Evolutionary conservation across 2,329 filamentous ascomycete species (phyloP).

Genomic region (Elsinoe perseae): DNA sequence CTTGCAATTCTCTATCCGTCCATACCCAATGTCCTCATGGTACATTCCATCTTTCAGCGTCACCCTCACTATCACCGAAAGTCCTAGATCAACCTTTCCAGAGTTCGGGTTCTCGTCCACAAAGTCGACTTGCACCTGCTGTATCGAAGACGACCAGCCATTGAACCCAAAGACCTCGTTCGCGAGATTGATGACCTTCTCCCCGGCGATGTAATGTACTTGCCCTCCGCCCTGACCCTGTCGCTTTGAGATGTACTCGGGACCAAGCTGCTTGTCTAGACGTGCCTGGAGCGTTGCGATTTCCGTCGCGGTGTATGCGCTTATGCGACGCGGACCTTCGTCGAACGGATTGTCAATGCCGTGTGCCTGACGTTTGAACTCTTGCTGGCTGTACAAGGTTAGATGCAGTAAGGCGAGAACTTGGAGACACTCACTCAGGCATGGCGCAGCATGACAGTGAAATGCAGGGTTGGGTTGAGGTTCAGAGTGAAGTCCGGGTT

Average conservation of each 20-base stretch:
- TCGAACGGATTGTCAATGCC: slow-evolving; percentile 68
- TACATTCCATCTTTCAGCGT: slow-evolving; percentile 90
- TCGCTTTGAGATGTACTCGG: slow-evolving; percentile 87
- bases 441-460: slow-evolving; percentile 18
- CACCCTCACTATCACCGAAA: slow-evolving; percentile 85
- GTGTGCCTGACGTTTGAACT: slow-evolving; percentile 32
- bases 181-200: slow-evolving; percentile 91
- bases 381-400: slow-evolving; percentile 16
- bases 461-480: background rate
- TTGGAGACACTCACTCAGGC: slow-evolving; percentile 20
- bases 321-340: slow-evolving; percentile 59
- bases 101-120: slow-evolving; percentile 37
- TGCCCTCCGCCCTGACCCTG: slow-evolving; percentile 74
- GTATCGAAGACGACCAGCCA: slow-evolving; percentile 93
- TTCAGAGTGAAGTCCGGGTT: no score
- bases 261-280: slow-evolving; percentile 86
- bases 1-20: slow-evolving; percentile 91
- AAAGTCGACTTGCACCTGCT: slow-evolving; percentile 91
- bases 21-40: slow-evolving; percentile 96
- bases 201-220: slow-evolving; percentile 89
- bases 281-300: slow-evolving; percentile 80
- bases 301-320: slow-evolving; percentile 78
- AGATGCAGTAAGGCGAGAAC: background rate
- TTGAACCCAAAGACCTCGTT: slow-evolving; percentile 97
- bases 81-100: slow-evolving; percentile 39